phyloP scores from a whole-genome alignment of 2,329 filamentous ascomycete genomes.

The Colletotrichum tanaceti region DNA sequence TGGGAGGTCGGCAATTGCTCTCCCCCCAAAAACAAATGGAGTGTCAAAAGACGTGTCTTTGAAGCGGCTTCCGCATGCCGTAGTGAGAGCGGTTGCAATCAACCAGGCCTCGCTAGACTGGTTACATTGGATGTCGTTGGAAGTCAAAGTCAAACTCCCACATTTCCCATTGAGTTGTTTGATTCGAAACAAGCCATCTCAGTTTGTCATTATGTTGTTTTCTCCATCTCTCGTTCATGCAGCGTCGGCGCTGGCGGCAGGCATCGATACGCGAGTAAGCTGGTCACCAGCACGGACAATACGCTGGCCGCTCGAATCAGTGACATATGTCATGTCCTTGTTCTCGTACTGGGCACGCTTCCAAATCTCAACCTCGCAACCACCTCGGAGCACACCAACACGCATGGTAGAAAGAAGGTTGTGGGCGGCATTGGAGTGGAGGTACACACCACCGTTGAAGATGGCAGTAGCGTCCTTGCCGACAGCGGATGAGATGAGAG shows the following conservation, averaged over 20 bases:
- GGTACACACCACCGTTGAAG: conserved; percentile 92
- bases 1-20: conserved; percentile 27
- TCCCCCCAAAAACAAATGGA: not conserved
- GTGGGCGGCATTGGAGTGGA: conserved; percentile 90
- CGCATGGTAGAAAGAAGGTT: conserved; percentile 90
- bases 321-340: conserved; percentile 83
- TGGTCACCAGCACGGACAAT: conserved; percentile 89
- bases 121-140: not conserved
- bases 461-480: conserved; percentile 91
- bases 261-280: conserved; percentile 83
- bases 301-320: conserved; percentile 82
- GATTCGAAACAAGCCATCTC: conserved; percentile 12
- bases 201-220: conserved; percentile 18
- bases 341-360: conserved; percentile 86
- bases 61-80: not conserved
- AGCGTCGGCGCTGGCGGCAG: conserved; percentile 84
- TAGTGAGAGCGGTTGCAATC: not conserved
- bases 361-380: conserved; percentile 93
- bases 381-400: conserved; percentile 85
- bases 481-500: conserved; percentile 83
- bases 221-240: conserved; percentile 62
- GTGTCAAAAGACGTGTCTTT: not conserved
- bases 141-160: conserved; percentile 22
- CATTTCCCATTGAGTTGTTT: not conserved
- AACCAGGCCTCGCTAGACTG: not conserved